phyloP scores from a whole-genome alignment of 495 filamentous ascomycete genomes.

The Penicillium ochrochloron region DNA sequence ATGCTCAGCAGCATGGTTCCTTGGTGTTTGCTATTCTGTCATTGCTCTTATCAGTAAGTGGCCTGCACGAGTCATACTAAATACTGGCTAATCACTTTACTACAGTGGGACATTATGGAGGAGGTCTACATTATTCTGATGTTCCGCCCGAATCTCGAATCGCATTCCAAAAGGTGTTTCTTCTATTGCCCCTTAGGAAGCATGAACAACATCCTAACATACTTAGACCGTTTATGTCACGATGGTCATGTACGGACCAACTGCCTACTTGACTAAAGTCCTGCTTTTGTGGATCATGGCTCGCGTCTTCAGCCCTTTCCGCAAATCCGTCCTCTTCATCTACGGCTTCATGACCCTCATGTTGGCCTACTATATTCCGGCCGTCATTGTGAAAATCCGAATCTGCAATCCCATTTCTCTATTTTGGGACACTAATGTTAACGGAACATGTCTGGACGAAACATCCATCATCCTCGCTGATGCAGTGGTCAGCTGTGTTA shows the following conservation, averaged over 20 bases:
- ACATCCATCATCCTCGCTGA: constrained; percentile 43
- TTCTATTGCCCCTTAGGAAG: neutral
- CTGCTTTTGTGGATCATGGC: constrained; percentile 47
- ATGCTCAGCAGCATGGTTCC: constrained; percentile 23
- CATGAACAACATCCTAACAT: neutral
- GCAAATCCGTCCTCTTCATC: constrained; percentile 39
- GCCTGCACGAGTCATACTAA: neutral
- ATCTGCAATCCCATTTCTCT: constrained; percentile 44
- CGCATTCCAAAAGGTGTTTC: neutral
- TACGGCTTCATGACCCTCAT: constrained; percentile 43
- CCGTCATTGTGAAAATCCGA: constrained; percentile 43
- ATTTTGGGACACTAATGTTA: constrained; percentile 34
- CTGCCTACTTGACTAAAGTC: constrained; percentile 45
- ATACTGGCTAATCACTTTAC: constrained; percentile 5
- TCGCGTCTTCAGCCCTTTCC: constrained; percentile 44
- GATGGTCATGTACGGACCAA: constrained; percentile 48
- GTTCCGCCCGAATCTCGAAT: neutral
- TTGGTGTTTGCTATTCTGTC: constrained; percentile 33
- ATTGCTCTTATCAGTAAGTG: constrained; percentile 34
- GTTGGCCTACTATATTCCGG: constrained; percentile 45
- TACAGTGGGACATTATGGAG: constrained; percentile 35
- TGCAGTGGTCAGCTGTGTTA: constrained; percentile 43
- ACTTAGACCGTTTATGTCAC: constrained; percentile 33
- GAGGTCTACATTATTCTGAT: constrained; percentile 20
- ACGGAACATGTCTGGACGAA: constrained; percentile 41